A percentile compares a stretch with the other conserved stretches of the same genome.
These are phyloP conservation scores for Boletus mariae DNA, from an alignment of 1,284 basidiomycete species.

Conservation along the genomic window DNA sequence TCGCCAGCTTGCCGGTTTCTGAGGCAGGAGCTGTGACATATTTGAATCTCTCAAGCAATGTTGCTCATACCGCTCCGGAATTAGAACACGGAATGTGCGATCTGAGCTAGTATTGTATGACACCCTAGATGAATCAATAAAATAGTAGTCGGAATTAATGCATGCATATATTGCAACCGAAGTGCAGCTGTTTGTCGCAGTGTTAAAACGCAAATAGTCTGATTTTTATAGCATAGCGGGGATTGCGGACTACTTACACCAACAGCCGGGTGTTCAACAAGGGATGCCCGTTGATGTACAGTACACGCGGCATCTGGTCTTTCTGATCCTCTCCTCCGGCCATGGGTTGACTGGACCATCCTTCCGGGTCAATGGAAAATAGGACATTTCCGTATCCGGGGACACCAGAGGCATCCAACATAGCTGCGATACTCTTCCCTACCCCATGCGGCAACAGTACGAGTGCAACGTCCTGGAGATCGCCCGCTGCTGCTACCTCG, in stretches of 20 bases:
- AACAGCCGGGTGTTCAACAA: conserved; percentile 72
- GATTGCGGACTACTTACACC: conserved; percentile 35
- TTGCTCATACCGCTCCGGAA: too few relatives aligned
- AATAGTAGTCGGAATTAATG: background rate
- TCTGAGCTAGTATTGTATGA: background rate
- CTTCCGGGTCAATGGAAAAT: conserved; percentile 47
- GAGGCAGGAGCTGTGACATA: too few relatives aligned
- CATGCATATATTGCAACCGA: background rate
- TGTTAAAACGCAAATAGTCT: background rate
- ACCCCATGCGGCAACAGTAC: conserved; percentile 54
- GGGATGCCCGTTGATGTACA: conserved; percentile 76
- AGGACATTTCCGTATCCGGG: conserved; percentile 48
- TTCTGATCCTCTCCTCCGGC: conserved; percentile 9
- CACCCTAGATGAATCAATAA: background rate
- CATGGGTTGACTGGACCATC: conserved; percentile 29
- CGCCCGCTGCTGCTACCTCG: conserved; percentile 56
- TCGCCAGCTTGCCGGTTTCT: too few relatives aligned
- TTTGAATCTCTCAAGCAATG: too few relatives aligned
- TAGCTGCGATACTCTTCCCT: conserved; percentile 49
- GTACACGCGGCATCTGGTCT: conserved; percentile 39
- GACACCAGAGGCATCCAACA: conserved; percentile 51
- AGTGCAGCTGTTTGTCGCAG: background rate
- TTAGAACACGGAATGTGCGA: background rate
- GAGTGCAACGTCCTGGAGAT: conserved; percentile 55
- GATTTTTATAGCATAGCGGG: background rate